phyloP scores from a whole-genome alignment of 352 stramenopile genomes.

The Phytophthora europaea region DNA sequence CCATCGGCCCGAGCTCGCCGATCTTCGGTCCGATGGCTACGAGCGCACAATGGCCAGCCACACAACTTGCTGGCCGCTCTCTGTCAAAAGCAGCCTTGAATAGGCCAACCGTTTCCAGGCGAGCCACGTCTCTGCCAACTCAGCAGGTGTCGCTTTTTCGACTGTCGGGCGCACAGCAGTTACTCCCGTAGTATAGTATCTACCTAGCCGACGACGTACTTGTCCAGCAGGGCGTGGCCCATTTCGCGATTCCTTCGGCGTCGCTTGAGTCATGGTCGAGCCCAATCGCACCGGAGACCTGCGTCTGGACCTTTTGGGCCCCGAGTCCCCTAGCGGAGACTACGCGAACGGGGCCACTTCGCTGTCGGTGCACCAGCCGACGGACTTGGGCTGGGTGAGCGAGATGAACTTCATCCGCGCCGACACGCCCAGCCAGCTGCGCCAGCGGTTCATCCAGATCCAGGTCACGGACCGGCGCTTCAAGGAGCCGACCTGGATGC shows the following conservation, averaged over 20 bases:
- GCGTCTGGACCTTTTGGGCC: slow-evolving; percentile 23
- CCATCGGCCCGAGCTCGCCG: neutral
- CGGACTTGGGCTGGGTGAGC: slow-evolving; percentile 33
- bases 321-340: slow-evolving; percentile 13
- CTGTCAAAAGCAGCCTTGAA: neutral
- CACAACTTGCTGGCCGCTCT: neutral
- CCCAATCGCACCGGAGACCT: slow-evolving; percentile 5
- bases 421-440: slow-evolving; percentile 57
- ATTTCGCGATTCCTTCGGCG: neutral
- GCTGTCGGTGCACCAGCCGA: slow-evolving; percentile 22
- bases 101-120: neutral
- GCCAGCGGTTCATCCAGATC: slow-evolving; percentile 71
- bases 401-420: slow-evolving; percentile 49
- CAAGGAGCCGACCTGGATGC: slow-evolving; percentile 75
- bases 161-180: neutral
- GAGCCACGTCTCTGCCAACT: slow-evolving; percentile 5
- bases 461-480: slow-evolving; percentile 67
- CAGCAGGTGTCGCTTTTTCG: neutral
- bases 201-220: no score
- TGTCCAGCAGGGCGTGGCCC: neutral
- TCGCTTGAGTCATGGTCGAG: slow-evolving; percentile 9
- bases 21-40: no score
- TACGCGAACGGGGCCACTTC: slow-evolving; percentile 18
- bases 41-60: no score
- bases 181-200: no score